phyloP scores from a whole-genome alignment of 768 basidiomycete species.

The Trametes villosa region DNA sequence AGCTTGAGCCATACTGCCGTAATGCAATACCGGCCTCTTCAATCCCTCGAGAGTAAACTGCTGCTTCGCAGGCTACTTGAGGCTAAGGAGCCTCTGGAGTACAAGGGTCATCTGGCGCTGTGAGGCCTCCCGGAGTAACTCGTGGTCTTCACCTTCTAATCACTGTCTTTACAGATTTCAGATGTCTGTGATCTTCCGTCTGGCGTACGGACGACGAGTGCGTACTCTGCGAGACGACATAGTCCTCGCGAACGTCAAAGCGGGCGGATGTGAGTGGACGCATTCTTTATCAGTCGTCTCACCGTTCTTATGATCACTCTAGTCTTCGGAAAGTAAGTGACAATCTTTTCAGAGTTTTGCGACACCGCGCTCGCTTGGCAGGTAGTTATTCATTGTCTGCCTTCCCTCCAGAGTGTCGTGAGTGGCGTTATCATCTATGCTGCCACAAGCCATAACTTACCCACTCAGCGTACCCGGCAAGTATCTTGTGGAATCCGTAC shows the following conservation, averaged over 20 bases:
- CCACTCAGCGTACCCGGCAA: constrained; percentile 4
- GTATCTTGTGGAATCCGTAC: constrained; percentile 13
- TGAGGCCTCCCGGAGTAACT: neutral
- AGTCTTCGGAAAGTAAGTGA: constrained; percentile 11
- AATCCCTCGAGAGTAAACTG: constrained; percentile 7
- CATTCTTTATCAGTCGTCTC: neutral
- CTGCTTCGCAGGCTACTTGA: neutral
- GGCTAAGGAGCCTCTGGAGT: constrained; percentile 1
- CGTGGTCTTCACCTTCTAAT: too few relatives aligned
- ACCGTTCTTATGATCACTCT: neutral
- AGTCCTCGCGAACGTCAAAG: neutral
- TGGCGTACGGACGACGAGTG: constrained; percentile 10
- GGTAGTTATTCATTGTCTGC: too few relatives aligned
- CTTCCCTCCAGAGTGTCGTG: neutral
- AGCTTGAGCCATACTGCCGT: constrained; percentile 8
- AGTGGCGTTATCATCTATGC: neutral
- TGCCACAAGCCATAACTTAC: too few relatives aligned
- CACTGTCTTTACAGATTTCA: constrained; percentile 3
- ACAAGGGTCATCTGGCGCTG: constrained; percentile 5
- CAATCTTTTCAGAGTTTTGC: neutral
- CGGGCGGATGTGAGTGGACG: neutral
- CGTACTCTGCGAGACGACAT: constrained; percentile 9
- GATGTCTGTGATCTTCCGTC: constrained; percentile 12
- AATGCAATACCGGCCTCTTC: constrained; percentile 3
- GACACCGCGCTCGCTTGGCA: neutral